Conservation (phyloP, 2,329 filamentous ascomycete species). For the Lasiodiplodia gonubiensis region DNA sequence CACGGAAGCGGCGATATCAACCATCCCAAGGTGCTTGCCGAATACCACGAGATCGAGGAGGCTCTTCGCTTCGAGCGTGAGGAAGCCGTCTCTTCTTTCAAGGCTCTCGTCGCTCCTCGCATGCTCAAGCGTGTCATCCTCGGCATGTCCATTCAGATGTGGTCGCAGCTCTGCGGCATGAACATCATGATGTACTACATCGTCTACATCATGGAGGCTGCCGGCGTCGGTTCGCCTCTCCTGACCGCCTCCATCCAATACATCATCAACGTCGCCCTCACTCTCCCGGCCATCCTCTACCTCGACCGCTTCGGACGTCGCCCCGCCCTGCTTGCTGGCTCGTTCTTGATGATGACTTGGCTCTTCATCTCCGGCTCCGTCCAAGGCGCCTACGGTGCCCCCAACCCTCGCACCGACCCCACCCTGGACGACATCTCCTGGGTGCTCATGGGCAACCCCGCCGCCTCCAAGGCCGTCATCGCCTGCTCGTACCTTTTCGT, state of each 20-base stretch:
- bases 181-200: conserved; percentile 59
- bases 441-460: conserved; percentile 52
- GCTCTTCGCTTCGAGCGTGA: conserved; percentile 48
- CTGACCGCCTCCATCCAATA: conserved; percentile 62
- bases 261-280: conserved; percentile 62
- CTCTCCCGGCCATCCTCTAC: conserved; percentile 60
- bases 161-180: conserved; percentile 63
- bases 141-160: conserved; percentile 60
- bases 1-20: conserved; percentile 60
- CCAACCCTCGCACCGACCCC: conserved; percentile 32
- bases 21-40: conserved; percentile 61
- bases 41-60: conserved; percentile 62
- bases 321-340: conserved; percentile 55
- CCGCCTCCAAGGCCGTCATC: conserved; percentile 63
- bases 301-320: conserved; percentile 62
- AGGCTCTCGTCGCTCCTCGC: conserved; percentile 50
- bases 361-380: conserved; percentile 34
- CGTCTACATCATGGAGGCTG: conserved; percentile 44
- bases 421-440: conserved; percentile 51
- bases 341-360: conserved; percentile 56
- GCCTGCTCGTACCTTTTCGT: conserved; percentile 69
- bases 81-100: conserved; percentile 51
- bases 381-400: conserved; percentile 32
- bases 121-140: conserved; percentile 58
- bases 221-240: conserved; percentile 54